Evolutionary conservation across 495 filamentous ascomycete species (phyloP).

Genomic region (Daldinia caldariorum): DNA sequence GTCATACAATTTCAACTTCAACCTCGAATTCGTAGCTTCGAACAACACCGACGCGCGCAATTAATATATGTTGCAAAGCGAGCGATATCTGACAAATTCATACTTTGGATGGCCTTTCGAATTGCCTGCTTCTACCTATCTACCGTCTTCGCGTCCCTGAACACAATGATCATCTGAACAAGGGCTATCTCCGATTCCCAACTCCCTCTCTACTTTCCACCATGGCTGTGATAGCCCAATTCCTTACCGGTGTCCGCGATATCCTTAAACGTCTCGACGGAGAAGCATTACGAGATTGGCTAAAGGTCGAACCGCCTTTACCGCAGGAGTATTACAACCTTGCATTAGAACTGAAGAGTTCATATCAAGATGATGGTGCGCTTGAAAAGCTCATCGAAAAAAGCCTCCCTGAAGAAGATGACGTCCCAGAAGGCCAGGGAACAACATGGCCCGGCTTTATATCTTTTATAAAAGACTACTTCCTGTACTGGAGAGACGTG

Average conservation of each 20-base stretch:
- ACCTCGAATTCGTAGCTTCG: not conserved
- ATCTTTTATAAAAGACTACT: constrained; percentile 79
- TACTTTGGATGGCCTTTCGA: not conserved
- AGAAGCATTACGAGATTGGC: constrained; percentile 54
- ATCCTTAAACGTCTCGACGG: constrained; percentile 54
- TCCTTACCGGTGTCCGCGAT: constrained; percentile 54
- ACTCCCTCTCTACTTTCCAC: constrained; percentile 17
- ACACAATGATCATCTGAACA: constrained; percentile 23
- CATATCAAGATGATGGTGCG: constrained; percentile 61
- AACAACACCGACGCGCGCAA: not conserved
- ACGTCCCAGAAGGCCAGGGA: constrained; percentile 58
- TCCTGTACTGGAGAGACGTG: constrained; percentile 80
- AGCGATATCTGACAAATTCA: not conserved
- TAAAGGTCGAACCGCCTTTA: constrained; percentile 56
- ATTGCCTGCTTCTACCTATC: not conserved
- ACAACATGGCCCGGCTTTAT: constrained; percentile 78
- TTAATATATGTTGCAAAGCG: not conserved
- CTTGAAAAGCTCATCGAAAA: constrained; percentile 71
- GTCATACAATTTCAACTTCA: not conserved
- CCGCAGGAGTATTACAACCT: constrained; percentile 73
- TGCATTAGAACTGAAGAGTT: constrained; percentile 67
- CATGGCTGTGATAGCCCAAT: constrained; percentile 54
- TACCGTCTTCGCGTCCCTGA: constrained; percentile 4
- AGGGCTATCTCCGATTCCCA: not conserved
- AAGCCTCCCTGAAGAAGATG: constrained; percentile 60